A percentile compares a stretch with the other conserved stretches of the same genome.
Evolutionary conservation across 192 early-diverging fungal species (phyloP).

Genomic region (Geranomyces variabilis): DNA sequence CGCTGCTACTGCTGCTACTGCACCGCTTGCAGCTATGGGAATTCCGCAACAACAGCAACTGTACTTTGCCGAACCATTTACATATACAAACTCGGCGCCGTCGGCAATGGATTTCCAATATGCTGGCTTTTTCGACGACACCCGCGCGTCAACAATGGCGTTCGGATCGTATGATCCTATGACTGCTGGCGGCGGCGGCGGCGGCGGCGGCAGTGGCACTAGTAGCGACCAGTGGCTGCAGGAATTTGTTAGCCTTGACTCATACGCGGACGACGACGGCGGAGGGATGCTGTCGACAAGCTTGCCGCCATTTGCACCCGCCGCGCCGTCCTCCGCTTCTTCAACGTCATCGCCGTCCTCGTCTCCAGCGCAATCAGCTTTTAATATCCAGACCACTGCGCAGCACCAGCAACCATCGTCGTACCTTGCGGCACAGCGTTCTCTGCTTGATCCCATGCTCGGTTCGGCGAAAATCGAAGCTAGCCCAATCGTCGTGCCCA

Average conservation of each 20-base stretch:
- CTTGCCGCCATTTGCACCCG: not conserved
- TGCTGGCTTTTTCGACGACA: not conserved
- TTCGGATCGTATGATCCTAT: constrained; percentile 6
- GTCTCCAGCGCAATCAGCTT: not conserved
- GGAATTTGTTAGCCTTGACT: constrained; percentile 16
- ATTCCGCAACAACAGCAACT: not conserved
- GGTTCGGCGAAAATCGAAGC: no score
- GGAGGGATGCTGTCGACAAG: not conserved
- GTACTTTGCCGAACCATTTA: not conserved
- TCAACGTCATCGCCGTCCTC: constrained; percentile 1
- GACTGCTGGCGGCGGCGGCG: not conserved
- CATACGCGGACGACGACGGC: not conserved
- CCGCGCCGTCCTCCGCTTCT: not conserved
- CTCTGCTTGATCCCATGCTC: no score
- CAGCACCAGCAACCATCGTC: no score
- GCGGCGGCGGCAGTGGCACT: no score
- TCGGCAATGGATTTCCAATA: constrained; percentile 11
- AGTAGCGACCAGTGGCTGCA: constrained; percentile 20
- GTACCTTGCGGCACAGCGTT: no score
- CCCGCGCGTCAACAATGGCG: not conserved
- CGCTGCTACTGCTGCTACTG: no score
- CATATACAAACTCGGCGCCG: not conserved
- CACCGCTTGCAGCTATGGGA: no score
- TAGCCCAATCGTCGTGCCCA: no score
- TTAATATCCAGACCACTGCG: no score